These are phyloP conservation scores for Priceomyces haplophilus DNA, from an alignment of 805 yeast genomes.

Conservation along the genomic window DNA sequence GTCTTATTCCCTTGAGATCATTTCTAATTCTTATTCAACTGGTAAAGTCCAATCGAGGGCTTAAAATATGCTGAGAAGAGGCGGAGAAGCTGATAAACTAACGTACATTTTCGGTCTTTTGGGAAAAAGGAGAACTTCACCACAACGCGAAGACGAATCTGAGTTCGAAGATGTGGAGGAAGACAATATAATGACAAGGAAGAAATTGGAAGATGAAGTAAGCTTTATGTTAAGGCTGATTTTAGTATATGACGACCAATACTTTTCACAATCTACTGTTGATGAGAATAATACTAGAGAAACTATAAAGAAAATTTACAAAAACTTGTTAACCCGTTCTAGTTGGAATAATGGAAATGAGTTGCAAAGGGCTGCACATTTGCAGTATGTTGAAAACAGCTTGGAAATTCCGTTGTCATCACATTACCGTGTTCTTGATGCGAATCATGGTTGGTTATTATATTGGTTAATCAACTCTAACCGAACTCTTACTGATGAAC, in stretches of 20 bases:
- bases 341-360: conserved; percentile 8
- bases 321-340: conserved; percentile 14
- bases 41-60: too few relatives aligned
- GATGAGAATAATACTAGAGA: conserved; percentile 35
- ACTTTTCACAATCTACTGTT: conserved; percentile 34
- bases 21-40: too few relatives aligned
- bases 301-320: conserved; percentile 27
- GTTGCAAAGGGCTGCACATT: conserved; percentile 35
- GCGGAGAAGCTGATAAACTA: conserved; percentile 4
- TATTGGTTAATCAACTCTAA: conserved; percentile 73
- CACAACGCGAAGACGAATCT: conserved; percentile 3
- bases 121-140: conserved; percentile 11
- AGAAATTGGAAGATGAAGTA: not conserved
- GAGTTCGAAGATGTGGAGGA: conserved; percentile 21
- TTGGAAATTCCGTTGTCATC: conserved; percentile 48
- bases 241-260: conserved; percentile 19
- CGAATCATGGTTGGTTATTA: conserved; percentile 88
- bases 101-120: conserved; percentile 18
- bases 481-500: conserved; percentile 13
- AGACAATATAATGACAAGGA: conserved; percentile 1
- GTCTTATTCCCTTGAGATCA: too few relatives aligned
- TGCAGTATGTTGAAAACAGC: conserved; percentile 39
- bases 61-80: not conserved
- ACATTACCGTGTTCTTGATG: conserved; percentile 60
- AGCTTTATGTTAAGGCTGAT: conserved; percentile 12